Conservation (phyloP, 257 asterid species). For the Leonotis leonurus region DNA sequence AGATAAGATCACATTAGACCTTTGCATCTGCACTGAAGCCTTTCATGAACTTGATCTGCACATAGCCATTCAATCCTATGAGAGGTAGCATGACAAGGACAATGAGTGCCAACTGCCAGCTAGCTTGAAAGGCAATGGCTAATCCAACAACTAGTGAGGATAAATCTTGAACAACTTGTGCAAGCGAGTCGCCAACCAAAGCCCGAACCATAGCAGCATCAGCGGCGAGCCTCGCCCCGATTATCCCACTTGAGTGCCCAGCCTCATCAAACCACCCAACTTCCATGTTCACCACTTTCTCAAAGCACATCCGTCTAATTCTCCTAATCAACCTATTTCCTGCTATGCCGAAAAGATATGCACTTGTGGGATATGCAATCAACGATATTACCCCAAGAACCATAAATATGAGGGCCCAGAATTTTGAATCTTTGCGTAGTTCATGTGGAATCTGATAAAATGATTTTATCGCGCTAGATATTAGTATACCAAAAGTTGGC, state of each 20-base stretch:
- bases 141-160: conserved; percentile 34
- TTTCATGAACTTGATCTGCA: conserved; percentile 35
- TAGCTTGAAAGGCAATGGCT: conserved; percentile 47
- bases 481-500: conserved; percentile 40
- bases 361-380: conserved; percentile 33
- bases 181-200: conserved; percentile 45
- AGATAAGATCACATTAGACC: too few species aligned
- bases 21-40: conserved; percentile 60
- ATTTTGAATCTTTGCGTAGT: conserved; percentile 38
- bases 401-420: conserved; percentile 48
- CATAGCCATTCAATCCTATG: conserved; percentile 31
- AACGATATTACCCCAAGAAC: conserved; percentile 29
- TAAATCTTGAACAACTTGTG: conserved; percentile 40
- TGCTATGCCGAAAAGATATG: conserved; percentile 43
- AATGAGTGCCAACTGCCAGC: conserved; percentile 58
- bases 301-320: conserved; percentile 43
- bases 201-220: conserved; percentile 49
- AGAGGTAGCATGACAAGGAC: conserved; percentile 38
- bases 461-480: conserved; percentile 34
- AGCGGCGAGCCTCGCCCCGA: conserved; percentile 52
- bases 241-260: conserved; percentile 45
- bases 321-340: conserved; percentile 44
- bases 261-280: conserved; percentile 56
- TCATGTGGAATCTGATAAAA: conserved; percentile 38
- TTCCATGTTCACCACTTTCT: conserved; percentile 49